A percentile compares a stretch with the other conserved stretches of the same genome.
Conservation (phyloP, 306 rosid genomes). For the Fragaria vesca region DNA sequence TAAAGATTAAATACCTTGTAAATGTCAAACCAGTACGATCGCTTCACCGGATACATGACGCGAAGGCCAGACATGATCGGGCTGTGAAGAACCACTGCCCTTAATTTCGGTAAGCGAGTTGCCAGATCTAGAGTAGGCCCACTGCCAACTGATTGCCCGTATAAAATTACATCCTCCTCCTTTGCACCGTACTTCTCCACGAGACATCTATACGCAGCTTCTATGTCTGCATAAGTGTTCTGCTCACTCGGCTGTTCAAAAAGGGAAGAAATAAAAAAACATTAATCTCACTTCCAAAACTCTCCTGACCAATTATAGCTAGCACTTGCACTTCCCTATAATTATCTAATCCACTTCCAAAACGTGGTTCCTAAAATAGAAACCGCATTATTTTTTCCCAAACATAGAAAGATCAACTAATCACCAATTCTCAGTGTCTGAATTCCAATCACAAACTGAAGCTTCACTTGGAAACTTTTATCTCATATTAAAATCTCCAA, state of each 20-base stretch:
- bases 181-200: slow-evolving; percentile 75
- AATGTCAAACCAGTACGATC: slow-evolving; percentile 96
- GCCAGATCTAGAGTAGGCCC: slow-evolving; percentile 96
- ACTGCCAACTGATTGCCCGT: slow-evolving; percentile 96
- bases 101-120: slow-evolving; percentile 61
- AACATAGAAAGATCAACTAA: background rate
- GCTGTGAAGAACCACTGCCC: slow-evolving; percentile 97
- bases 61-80: slow-evolving; percentile 92
- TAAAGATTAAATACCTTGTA: slow-evolving; percentile 63
- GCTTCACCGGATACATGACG: slow-evolving; percentile 95
- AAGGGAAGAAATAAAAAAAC: background rate
- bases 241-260: slow-evolving; percentile 82
- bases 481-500: background rate
- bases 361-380: background rate
- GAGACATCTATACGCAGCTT: slow-evolving; percentile 83
- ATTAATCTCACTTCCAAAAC: slow-evolving; percentile 11
- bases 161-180: slow-evolving; percentile 91
- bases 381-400: background rate
- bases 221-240: slow-evolving; percentile 94
- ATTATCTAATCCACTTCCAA: background rate
- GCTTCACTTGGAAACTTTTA: background rate
- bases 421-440: background rate
- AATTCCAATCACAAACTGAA: background rate
- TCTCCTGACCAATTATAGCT: slow-evolving; percentile 13
- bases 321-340: slow-evolving; percentile 1